phyloP scores from a whole-genome alignment of 495 filamentous ascomycete genomes.

The Neurospora sp. region DNA sequence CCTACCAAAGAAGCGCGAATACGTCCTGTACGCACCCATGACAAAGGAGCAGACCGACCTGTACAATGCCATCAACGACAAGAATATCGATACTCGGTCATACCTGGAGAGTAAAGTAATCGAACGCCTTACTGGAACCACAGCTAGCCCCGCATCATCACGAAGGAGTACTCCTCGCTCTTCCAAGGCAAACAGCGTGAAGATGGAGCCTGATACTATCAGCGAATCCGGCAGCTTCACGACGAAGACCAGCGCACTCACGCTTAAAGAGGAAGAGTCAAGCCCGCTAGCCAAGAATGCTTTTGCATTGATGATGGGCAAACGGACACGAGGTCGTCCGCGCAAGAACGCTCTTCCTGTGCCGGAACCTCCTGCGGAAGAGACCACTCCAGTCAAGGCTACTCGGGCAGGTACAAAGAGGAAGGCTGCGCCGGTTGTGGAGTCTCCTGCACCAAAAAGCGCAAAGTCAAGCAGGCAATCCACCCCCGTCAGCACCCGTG shows the following conservation, averaged over 20 bases:
- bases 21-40: slow-evolving; percentile 85
- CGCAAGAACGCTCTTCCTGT: slow-evolving; percentile 4
- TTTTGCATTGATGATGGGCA: slow-evolving; percentile 39
- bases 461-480: slow-evolving; percentile 59
- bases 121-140: slow-evolving; percentile 47
- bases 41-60: slow-evolving; percentile 81
- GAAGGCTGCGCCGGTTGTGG: slow-evolving; percentile 13
- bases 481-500: slow-evolving; percentile 50
- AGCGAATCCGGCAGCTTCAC: background rate
- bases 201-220: slow-evolving; percentile 7
- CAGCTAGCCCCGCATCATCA: slow-evolving; percentile 26
- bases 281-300: slow-evolving; percentile 26
- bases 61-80: slow-evolving; percentile 75
- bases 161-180: slow-evolving; percentile 24
- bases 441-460: slow-evolving; percentile 45
- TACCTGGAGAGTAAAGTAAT: slow-evolving; percentile 80
- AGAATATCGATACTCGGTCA: slow-evolving; percentile 55
- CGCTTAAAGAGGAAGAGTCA: slow-evolving; percentile 4
- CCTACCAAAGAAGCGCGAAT: slow-evolving; percentile 92
- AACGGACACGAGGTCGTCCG: slow-evolving; percentile 15
- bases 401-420: slow-evolving; percentile 31
- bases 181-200: slow-evolving; percentile 27
- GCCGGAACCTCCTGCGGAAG: background rate
- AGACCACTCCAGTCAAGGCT: slow-evolving; percentile 6
- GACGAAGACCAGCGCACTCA: slow-evolving; percentile 5